Conservation (phyloP, 2,329 filamentous ascomycete species). For the Talaromyces sp. region DNA sequence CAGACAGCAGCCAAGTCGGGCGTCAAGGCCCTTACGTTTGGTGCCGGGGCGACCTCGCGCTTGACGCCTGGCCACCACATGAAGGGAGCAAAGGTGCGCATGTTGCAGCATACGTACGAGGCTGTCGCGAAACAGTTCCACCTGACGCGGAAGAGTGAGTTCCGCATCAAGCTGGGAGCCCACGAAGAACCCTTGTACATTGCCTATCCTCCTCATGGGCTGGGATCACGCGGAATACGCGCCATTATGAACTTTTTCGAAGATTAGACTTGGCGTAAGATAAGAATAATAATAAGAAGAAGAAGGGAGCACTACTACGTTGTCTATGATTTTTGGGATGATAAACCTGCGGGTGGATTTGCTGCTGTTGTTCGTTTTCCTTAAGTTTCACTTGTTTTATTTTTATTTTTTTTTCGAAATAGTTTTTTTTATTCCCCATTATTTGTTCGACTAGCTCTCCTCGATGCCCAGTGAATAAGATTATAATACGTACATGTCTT, state of each 20-base stretch:
- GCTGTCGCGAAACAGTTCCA: slow-evolving; percentile 76
- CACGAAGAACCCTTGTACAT: slow-evolving; percentile 81
- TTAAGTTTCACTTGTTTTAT: neutral
- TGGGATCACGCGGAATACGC: slow-evolving; percentile 74
- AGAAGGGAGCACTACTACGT: neutral
- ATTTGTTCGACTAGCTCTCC: slow-evolving; percentile 3
- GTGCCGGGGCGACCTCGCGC: slow-evolving; percentile 70
- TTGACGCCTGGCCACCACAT: slow-evolving; percentile 78
- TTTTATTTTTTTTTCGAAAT: neutral
- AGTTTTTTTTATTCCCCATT: slow-evolving; percentile 6
- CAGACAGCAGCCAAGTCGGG: slow-evolving; percentile 55
- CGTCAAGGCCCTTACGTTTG: slow-evolving; percentile 72
- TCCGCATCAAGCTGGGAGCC: slow-evolving; percentile 84
- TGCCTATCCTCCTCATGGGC: slow-evolving; percentile 79
- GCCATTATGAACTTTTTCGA: slow-evolving; percentile 91
- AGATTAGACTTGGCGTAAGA: slow-evolving; percentile 34
- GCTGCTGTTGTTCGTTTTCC: neutral
- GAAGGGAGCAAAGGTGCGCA: slow-evolving; percentile 71
- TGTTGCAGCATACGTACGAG: slow-evolving; percentile 77
- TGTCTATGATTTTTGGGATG: neutral
- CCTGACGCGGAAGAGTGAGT: slow-evolving; percentile 78
- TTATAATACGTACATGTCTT: too few species aligned
- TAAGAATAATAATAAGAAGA: neutral
- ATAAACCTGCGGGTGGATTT: neutral
- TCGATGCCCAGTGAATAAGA: neutral